Evolutionary conservation across 176 grass and related monocot genomes (phyloP), one percentile per base, ranked within the genome.

Genomic region (Lolium multiflorum): DNA sequence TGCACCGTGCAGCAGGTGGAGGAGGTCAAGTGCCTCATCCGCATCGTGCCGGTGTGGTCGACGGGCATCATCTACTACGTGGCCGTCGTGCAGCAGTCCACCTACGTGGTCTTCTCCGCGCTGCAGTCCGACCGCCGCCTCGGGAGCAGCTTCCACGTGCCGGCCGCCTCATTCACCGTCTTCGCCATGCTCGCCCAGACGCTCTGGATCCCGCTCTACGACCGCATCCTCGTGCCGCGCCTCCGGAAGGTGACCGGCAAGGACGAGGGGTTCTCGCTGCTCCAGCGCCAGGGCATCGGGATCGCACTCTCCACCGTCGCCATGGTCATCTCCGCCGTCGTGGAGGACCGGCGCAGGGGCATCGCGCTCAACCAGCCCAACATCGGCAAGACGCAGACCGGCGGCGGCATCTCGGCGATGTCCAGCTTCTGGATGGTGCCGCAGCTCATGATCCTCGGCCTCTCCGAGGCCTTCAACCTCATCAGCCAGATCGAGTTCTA

Each of bases 401-500:
- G 90, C 9, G 92, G 94, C 17, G 93, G 75, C 2, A 92, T 99
- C 52, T 93, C 94, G 6, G 73, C 97, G 76, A 94, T 99, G 92
- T 90, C 89, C 31, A 89, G 92, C 89, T 71, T 97, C 28, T 99
- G 97, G 97, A 91, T 99, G 90, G 90, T 94, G 58, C 92, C 97
- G 70, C 97, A 96, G 85, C 94, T 99, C 43, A 74, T 94, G 89
- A 83, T 97, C 74, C 81, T 99, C n/a, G 97, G 97, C 0, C 46
- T 99, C 17, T 90, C 97, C 0, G 97, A 99, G 89, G 97, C 92
- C 0, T 97, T 99, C 78, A 99, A 99, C 90, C 86, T 97, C 87
- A 94, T 99, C 79, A 96, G 97, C 89, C 97, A 99, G 81, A 94
- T 99, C 41, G 97, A 99, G 92, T 99, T 99, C 88, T 94, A 97